phyloP scores from a whole-genome alignment of 768 basidiomycete genomes.

The Serendipita sp. region DNA sequence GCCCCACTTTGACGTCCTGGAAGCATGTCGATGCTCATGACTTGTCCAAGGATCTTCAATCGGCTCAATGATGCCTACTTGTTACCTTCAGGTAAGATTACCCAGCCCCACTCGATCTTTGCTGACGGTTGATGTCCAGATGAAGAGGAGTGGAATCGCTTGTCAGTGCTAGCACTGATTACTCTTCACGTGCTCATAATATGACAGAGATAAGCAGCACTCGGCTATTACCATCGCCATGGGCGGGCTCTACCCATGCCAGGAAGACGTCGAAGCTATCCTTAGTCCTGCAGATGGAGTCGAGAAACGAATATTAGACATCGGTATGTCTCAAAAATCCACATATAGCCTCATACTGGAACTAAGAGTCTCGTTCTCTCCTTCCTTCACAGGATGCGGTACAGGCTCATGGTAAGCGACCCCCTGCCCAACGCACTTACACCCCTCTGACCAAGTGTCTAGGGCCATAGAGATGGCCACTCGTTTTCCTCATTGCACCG shows the following conservation, averaged over 20 bases:
- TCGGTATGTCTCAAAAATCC: neutral
- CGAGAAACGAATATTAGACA: neutral
- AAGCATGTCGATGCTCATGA: neutral
- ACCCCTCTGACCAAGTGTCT: neutral
- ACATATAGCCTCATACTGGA: no score
- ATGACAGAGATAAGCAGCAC: conserved; percentile 2
- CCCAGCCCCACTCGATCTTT: neutral
- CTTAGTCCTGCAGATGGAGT: neutral
- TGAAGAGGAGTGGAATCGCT: neutral
- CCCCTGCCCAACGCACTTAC: neutral
- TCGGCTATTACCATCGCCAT: neutral
- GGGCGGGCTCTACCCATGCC: neutral
- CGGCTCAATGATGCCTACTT: neutral
- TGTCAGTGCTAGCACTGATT: neutral
- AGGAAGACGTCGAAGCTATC: neutral
- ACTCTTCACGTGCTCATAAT: neutral
- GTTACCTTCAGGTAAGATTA: neutral
- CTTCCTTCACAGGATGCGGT: conserved; percentile 1
- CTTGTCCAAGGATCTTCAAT: neutral
- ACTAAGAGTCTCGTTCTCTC: no score
- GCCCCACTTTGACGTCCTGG: neutral
- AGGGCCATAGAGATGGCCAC: neutral
- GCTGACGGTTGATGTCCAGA: neutral
- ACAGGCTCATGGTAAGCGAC: neutral
- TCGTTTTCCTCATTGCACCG: neutral